Base-by-base conservation (phyloP, 163 green algal species). In the Chlamydomonas reinhardtii region DNA sequence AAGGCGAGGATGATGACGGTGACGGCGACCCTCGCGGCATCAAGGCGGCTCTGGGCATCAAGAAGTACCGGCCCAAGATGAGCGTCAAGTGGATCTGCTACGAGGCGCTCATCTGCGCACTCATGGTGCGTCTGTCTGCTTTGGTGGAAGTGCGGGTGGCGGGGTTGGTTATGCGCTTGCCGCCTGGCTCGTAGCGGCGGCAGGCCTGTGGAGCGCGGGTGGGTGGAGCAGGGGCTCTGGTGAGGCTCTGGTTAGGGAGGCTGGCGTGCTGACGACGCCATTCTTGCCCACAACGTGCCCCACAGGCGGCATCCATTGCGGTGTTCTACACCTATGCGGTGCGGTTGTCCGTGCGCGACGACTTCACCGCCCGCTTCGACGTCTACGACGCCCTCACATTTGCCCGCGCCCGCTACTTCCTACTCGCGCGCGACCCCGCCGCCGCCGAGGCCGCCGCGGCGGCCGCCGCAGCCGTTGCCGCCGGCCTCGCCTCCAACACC, bases 341-440 rank as follows among this genome's bases (percentile, higher is more conserved):
- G 52, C 82, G 73, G 16, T 31, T 88, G 32, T 78, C 72, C 15
- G 62, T 76, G 31, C 62, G 35, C 2, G 82, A 76, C 2, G 61
- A 82, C 22, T 81, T 88, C 72, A 59, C 22, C 8, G 31, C 61
- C 22, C 65, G 54, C 25, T 62, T 88, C 48, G 31, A 82, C 64
- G 73, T 82, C 3, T 88, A 88, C 34, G 82, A 88, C 31, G 73
- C 61, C 6, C 64, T 77, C 82, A 66, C 82, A 29, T 82, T 75
- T n/a, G 73, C 48, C 2, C 73, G 72, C 2, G 82, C 82, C 1
- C n/a, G 82, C 9, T 88, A 76, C 82, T 82, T 88, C 39, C 64
- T 88, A 64, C 22, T 73, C 20, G 16, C 37, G 4, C 80, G 80
- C 31, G 52, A 74, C 25, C 64, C 43, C 29, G n/a, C 32, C 8